Percentiles rank a stretch among this genome's conserved stretches.
phyloP scores from a whole-genome alignment of 306 rosid genomes.

The Begonia masoniana region DNA sequence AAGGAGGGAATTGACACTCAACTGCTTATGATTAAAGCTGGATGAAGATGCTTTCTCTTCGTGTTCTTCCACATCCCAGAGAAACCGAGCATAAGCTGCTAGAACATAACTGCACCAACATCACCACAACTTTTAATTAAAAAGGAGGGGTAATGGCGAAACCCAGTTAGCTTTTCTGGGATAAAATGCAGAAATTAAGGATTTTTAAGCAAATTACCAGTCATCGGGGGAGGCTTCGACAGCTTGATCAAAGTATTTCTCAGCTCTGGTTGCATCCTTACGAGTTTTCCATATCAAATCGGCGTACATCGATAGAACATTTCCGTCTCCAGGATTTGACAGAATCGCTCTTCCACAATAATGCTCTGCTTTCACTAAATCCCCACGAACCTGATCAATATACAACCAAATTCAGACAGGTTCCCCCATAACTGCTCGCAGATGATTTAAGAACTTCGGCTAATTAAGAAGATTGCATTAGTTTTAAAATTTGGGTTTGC shows the following conservation, averaged over 20 bases:
- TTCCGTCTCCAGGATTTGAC: slow-evolving; percentile 48
- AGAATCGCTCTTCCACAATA: slow-evolving; percentile 59
- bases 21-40: no score
- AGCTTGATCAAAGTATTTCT: slow-evolving; percentile 60
- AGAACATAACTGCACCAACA: slow-evolving; percentile 37
- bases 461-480: no score
- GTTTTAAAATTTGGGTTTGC: no score
- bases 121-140: neutral
- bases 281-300: slow-evolving; percentile 58
- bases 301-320: slow-evolving; percentile 39
- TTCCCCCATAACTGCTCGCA: no score
- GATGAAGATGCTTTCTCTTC: slow-evolving; percentile 1
- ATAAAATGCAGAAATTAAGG: no score
- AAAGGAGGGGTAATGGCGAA: no score
- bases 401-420: neutral
- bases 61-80: slow-evolving; percentile 38
- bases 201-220: slow-evolving; percentile 23
- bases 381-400: slow-evolving; percentile 45
- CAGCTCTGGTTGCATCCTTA: slow-evolving; percentile 53
- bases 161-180: no score
- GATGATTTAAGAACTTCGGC: no score
- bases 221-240: slow-evolving; percentile 46
- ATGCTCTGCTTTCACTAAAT: slow-evolving; percentile 52
- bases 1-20: no score
- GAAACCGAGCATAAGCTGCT: slow-evolving; percentile 71